Evolutionary conservation across 495 filamentous ascomycete species (phyloP).

Genomic region (Daldinia vernicosa): DNA sequence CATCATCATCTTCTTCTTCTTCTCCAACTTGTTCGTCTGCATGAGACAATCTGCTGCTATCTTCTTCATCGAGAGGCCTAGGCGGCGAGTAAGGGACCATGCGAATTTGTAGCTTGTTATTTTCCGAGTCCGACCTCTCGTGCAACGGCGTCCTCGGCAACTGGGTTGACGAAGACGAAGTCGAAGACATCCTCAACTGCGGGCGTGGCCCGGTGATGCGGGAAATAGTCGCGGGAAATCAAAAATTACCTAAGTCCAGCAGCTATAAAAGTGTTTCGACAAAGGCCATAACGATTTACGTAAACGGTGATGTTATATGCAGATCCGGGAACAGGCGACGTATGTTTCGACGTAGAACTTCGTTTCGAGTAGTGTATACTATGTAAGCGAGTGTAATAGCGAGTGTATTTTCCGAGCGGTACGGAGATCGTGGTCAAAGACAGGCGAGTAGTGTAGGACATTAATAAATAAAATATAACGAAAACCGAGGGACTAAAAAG

Average conservation of each 20-base stretch:
- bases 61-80: slow-evolving; percentile 48
- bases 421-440: slow-evolving; percentile 30
- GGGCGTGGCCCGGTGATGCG: slow-evolving; percentile 29
- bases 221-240: slow-evolving; percentile 15
- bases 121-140: slow-evolving; percentile 64
- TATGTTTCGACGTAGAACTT: slow-evolving; percentile 20
- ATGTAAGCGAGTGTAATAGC: slow-evolving; percentile 17
- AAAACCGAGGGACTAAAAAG: slow-evolving; percentile 17
- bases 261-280: slow-evolving; percentile 33
- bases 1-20: slow-evolving; percentile 8
- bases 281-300: slow-evolving; percentile 38
- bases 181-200: slow-evolving; percentile 45
- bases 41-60: slow-evolving; percentile 23
- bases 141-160: slow-evolving; percentile 57
- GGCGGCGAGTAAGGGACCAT: slow-evolving; percentile 64
- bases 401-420: slow-evolving; percentile 40
- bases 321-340: slow-evolving; percentile 6
- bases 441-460: slow-evolving; percentile 42
- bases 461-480: slow-evolving; percentile 41
- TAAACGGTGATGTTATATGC: slow-evolving; percentile 15
- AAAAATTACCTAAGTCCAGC: slow-evolving; percentile 25
- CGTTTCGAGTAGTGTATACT: slow-evolving; percentile 24
- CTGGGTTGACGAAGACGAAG: slow-evolving; percentile 38
- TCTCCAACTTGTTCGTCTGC: slow-evolving; percentile 20
- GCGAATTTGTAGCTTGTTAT: slow-evolving; percentile 60